Base-by-base conservation (phyloP, 306 rosid genomes). In the Canavalia gladiata region DNA sequence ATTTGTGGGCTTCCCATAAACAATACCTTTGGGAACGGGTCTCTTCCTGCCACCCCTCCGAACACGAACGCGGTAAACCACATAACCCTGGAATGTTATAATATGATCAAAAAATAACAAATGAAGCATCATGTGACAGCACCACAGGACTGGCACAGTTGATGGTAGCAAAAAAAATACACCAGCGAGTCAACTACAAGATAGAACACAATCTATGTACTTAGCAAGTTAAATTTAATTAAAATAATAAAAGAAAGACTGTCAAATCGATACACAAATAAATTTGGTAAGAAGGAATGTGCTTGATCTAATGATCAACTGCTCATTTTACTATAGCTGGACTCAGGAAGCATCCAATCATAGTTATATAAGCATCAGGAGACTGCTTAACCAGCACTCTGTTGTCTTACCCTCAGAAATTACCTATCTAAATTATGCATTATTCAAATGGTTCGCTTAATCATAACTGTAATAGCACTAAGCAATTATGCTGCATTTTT, bases 21-120 rank as follows among this genome's bases (percentile, higher is more conserved):
- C 98, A 79, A 94, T 94, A 86, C 97, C 98, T 83, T 94, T 94
- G 64, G 97, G 86, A 50, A 94, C 98, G 10, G 98, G 98, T 76
- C 98, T 94, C 93, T 94, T 92, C 30, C 97, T 75, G 0, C 98
- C 98, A 83, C 98, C 98, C 81, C 98, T 92, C 41, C 93, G 86
- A 2, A 94, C 98, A 43, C 97, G 97, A 28, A 94, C 90, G 2
- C 97, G 97, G 81, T 94, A 94, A 49, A 92, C 74, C 63, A 94
- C 97, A 72, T 92, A 94, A 0, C 98, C 98, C 98, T 94, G 78
- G 1, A 79, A 4, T 4, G 5, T 51, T 0, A 2, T 3, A 3
- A 37, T 37, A 50, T 13, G 6, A 29, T 39, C 6, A 42, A 4
- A 28, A 49, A 49, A 49, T 9, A 49, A 67, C 13, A 39, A 56